These are phyloP conservation scores for Aureobasidium sp. DNA, from an alignment of 2,329 filamentous ascomycete genomes.

Conservation along the genomic window DNA sequence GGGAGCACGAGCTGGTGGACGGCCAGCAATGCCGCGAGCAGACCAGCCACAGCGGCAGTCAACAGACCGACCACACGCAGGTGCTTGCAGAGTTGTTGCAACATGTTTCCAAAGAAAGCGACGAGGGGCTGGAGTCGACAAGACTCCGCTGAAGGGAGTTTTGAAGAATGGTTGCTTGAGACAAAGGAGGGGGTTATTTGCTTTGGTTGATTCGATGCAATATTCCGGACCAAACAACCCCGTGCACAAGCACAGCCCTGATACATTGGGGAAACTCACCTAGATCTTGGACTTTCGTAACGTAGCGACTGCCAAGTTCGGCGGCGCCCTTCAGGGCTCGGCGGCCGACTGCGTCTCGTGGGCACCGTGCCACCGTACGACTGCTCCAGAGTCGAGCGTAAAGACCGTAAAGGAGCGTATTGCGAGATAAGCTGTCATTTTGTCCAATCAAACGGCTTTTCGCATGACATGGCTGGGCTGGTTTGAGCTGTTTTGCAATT, in stretches of 20 bases:
- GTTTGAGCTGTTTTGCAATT: neutral
- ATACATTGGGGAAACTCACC: conserved; percentile 1
- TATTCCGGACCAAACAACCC: neutral
- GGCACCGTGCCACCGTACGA: neutral
- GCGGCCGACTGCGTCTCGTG: neutral
- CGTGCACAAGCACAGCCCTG: conserved; percentile 8
- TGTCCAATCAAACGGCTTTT: neutral
- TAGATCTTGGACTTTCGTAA: conserved; percentile 7
- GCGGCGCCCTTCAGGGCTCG: neutral
- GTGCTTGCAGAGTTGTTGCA: neutral
- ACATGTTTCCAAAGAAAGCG: neutral
- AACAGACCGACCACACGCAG: neutral
- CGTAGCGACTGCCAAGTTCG: conserved; percentile 5
- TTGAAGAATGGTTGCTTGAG: neutral
- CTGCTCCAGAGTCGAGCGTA: neutral
- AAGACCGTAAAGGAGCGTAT: neutral
- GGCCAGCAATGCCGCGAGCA: conserved; percentile 16
- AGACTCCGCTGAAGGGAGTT: conserved; percentile 5
- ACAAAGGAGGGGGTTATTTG: conserved; percentile 1
- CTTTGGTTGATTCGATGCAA: neutral
- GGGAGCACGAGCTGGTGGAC: conserved; percentile 24
- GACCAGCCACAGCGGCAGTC: conserved; percentile 3
- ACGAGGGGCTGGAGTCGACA: neutral
- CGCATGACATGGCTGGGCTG: neutral
- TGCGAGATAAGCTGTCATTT: neutral